A percentile compares a stretch with the other conserved stretches of the same genome.
phyloP scores from a whole-genome alignment of 805 yeast species.

The Torulaspora franciscae region DNA sequence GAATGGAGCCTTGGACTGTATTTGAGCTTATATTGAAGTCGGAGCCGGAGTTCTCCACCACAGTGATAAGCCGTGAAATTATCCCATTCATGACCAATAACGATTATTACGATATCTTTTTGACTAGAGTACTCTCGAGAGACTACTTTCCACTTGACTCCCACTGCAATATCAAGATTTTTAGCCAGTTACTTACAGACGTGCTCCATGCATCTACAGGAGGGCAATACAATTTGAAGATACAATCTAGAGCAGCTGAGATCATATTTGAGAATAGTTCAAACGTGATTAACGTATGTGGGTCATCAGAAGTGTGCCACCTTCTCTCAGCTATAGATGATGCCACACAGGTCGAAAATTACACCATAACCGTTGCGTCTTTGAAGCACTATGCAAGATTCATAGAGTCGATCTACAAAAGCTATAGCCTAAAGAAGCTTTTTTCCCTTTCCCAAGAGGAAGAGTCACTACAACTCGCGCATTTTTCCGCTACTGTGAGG shows the following conservation, averaged over 20 bases:
- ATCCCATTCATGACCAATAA: slow-evolving; percentile 23
- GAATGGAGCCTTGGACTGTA: slow-evolving; percentile 11
- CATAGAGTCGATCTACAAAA: slow-evolving; percentile 14
- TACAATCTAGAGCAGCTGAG: slow-evolving; percentile 8
- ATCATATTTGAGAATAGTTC: slow-evolving; percentile 25
- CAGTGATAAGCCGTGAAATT: slow-evolving; percentile 18
- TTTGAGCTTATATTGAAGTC: slow-evolving; percentile 15
- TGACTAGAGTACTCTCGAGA: slow-evolving; percentile 14
- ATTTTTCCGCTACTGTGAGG: slow-evolving; percentile 19
- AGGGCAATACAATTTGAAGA: not conserved
- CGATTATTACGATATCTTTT: slow-evolving; percentile 13
- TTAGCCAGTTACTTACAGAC: slow-evolving; percentile 9
- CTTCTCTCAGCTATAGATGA: slow-evolving; percentile 16
- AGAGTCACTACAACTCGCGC: slow-evolving; percentile 23
- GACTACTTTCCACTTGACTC: slow-evolving; percentile 19
- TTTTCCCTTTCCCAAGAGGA: slow-evolving; percentile 21
- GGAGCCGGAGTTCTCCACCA: slow-evolving; percentile 3
- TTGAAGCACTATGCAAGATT: slow-evolving; percentile 16
- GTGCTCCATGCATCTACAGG: slow-evolving; percentile 1
- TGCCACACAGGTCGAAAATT: slow-evolving; percentile 3
- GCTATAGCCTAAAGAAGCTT: slow-evolving; percentile 21
- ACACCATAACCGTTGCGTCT: slow-evolving; percentile 9
- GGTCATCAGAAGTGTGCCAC: slow-evolving; percentile 1
- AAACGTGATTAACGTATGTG: slow-evolving; percentile 8
- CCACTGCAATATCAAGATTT: slow-evolving; percentile 15